Percentiles rank a stretch among this genome's conserved stretches.
These are phyloP conservation scores for Boletus barrowsii DNA, from an alignment of 768 basidiomycete genomes.

Conservation along the genomic window DNA sequence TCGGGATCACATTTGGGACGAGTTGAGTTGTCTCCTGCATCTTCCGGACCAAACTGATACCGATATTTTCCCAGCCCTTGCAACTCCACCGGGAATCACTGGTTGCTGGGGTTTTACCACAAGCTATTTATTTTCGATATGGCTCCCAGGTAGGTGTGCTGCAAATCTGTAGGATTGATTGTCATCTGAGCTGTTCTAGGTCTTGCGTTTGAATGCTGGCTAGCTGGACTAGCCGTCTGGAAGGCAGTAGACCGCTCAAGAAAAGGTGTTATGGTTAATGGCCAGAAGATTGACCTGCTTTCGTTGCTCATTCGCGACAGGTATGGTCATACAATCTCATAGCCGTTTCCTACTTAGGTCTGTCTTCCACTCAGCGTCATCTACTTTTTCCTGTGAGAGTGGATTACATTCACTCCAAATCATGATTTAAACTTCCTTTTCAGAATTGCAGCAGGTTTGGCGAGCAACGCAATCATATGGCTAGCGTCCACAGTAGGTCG, in stretches of 20 bases:
- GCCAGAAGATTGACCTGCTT: background rate
- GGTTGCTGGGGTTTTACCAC: background rate
- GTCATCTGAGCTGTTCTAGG: background rate
- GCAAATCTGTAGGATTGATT: background rate
- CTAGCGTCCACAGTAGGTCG: background rate
- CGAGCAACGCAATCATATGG: background rate
- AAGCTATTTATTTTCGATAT: background rate
- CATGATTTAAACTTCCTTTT: background rate
- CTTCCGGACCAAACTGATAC: background rate
- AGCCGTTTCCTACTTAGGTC: background rate
- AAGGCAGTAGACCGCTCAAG: background rate
- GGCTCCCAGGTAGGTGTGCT: background rate
- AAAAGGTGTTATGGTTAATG: background rate
- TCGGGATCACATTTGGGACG: background rate
- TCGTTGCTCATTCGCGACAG: background rate
- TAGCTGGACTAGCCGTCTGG: background rate
- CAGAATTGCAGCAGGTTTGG: background rate
- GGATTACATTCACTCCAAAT: background rate
- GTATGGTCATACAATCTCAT: background rate
- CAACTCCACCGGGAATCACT: background rate
- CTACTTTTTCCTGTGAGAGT: background rate
- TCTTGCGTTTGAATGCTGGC: constrained; percentile 1
- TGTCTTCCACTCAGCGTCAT: background rate
- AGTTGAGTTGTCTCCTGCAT: background rate
- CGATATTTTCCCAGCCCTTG: background rate